Percentiles rank a stretch among this genome's conserved stretches.
These are phyloP conservation scores for Epichloe festucae DNA, from an alignment of 2,329 filamentous ascomycete genomes.

Conservation along the genomic window DNA sequence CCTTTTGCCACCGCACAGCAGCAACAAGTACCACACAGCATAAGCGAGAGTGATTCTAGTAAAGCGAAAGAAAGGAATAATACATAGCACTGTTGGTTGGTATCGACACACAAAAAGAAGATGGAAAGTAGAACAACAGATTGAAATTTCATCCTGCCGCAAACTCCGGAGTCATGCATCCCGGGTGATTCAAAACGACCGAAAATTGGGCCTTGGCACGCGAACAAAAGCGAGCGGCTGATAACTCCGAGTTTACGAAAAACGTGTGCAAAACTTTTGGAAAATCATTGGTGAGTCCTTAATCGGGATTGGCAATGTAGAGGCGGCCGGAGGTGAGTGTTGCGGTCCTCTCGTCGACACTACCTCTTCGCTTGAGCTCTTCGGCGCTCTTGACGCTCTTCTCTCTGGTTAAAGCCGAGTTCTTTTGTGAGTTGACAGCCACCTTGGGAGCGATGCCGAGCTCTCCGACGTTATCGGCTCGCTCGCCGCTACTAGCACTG, in stretches of 20 bases:
- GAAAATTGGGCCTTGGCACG: not conserved
- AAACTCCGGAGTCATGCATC: constrained; percentile 10
- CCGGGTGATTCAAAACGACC: not conserved
- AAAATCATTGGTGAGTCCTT: constrained; percentile 6
- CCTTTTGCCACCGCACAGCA: not conserved
- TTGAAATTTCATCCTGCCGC: constrained; percentile 8
- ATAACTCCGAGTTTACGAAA: not conserved
- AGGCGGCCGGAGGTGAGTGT: constrained; percentile 62
- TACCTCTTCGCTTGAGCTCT: constrained; percentile 63
- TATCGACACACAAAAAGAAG: constrained; percentile 9
- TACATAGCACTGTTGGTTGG: constrained; percentile 10
- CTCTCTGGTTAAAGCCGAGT: constrained; percentile 46
- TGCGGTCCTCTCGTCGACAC: constrained; percentile 70
- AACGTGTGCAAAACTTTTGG: not conserved
- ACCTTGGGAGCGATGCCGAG: constrained; percentile 35
- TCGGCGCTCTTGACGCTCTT: constrained; percentile 56
- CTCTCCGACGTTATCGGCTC: constrained; percentile 47
- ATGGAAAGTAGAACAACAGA: constrained; percentile 6
- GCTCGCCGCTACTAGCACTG: constrained; percentile 46
- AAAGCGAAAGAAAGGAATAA: not conserved
- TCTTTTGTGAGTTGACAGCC: constrained; percentile 44
- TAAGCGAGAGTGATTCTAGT: constrained; percentile 3
- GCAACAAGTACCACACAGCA: not conserved
- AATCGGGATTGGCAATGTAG: constrained; percentile 79
- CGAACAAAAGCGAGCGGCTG: not conserved